Evolutionary conservation across 2,329 filamentous ascomycete genomes (phyloP).

Genomic region (Pezicula rhizophila): DNA sequence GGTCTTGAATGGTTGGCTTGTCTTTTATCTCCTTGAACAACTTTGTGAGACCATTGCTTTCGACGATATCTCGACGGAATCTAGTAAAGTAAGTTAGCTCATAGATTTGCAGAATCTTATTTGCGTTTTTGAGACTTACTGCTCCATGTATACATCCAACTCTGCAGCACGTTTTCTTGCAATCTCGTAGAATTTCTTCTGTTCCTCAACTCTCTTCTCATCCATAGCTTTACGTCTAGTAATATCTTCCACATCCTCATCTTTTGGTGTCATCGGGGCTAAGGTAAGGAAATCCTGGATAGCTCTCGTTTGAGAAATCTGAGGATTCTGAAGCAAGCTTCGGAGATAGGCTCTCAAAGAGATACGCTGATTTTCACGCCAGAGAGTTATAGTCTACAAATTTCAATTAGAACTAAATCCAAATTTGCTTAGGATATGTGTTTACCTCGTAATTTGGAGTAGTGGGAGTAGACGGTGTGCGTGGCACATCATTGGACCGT

Average conservation of each 20-base stretch:
- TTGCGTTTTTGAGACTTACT: constrained; percentile 45
- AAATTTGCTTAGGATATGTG: neutral
- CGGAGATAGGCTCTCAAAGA: constrained; percentile 89
- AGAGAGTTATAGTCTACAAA: constrained; percentile 53
- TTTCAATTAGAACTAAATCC: constrained; percentile 2
- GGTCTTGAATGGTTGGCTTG: constrained; percentile 78
- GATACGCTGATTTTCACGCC: constrained; percentile 84
- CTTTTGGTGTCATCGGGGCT: constrained; percentile 66
- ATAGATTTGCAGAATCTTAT: neutral
- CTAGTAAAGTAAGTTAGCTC: constrained; percentile 28
- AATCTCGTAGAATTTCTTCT: constrained; percentile 92
- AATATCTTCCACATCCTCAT: constrained; percentile 82
- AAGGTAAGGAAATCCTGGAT: constrained; percentile 77
- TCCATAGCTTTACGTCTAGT: constrained; percentile 75
- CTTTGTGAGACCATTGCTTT: constrained; percentile 77
- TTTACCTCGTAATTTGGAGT: constrained; percentile 12
- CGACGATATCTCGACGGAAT: constrained; percentile 62
- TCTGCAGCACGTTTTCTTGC: constrained; percentile 84
- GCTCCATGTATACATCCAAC: constrained; percentile 95
- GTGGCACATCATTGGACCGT: neutral
- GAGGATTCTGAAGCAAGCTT: constrained; percentile 75
- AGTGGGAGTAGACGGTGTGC: neutral
- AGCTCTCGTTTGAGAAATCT: constrained; percentile 75
- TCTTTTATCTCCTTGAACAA: constrained; percentile 90
- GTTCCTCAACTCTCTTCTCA: constrained; percentile 82